Evolutionary conservation across 2,329 filamentous ascomycete species (phyloP), one percentile per base, ranked within the genome.

Genomic region (Didymella pomorum): DNA sequence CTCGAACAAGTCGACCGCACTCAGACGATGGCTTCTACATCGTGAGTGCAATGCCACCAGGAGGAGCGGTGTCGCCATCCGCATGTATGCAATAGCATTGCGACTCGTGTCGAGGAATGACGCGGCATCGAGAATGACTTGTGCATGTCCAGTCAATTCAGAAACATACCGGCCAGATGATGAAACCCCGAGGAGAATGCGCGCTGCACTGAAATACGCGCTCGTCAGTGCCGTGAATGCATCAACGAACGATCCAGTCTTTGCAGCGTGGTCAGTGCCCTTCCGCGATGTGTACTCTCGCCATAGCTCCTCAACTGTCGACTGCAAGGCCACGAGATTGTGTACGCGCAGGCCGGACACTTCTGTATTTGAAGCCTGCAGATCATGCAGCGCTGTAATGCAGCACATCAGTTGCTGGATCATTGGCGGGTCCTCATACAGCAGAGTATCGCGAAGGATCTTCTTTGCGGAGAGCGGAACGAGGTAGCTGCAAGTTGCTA

Each of bases 1-100:
- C 41, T 68, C 46, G 49, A 74, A 76, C 10, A 58, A 60, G 0
- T 14, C 21, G 3, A 65, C 56, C 14, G 70, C 68, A 14, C 52
- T 29, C 6, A 45, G 46, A 8, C 62, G 56, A 35, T 73, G 70
- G 47, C 42, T 56, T 12, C 20, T 16, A 28, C 28, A 28, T 9
- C 58, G 63, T 20, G 63, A 62, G 62, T 74, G 64, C 26, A 74
- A 46, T 2, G 69, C 67, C 16, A 76, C 71, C 3, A 73, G 54
- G 26, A 71, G 67, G 2, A 75, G 47, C 18, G 72, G 71, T 8
- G 66, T 65, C 6, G 69, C 67, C 65, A 74, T 72, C 11, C 73
- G 67, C 67, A 73, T 75, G 33, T 70, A 73, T 29, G 71, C 68
- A 47, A 65, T 69, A 0, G 70, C 71, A 29, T 71, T 67, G 16